Base-by-base conservation (phyloP, 2,329 filamentous ascomycete species). In the Lachnellula subtilissima region DNA sequence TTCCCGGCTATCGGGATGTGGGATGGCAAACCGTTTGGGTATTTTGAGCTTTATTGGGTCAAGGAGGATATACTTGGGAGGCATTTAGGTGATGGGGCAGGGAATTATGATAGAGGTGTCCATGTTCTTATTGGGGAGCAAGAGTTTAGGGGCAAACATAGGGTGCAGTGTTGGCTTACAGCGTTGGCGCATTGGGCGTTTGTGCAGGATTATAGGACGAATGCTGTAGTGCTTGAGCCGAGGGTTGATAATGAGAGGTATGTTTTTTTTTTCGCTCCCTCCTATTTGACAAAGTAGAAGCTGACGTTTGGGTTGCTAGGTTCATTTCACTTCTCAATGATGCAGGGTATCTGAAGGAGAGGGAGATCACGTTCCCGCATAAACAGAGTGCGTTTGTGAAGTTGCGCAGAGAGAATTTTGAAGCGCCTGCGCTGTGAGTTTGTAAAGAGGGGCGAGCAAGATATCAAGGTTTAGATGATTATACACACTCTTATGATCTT, bases 1-100 rank as follows among this genome's bases (percentile, higher is more conserved):
- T 96, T 97, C 71, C 94, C 94, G 0, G 91, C 87, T 0, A 93
- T 97, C 58, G 94, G 89, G 0, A 86, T 91, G 69, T 99, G 93
- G 89, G 91, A 97, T 65, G 92, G 91, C 11, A 87, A 93, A 58
- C 93, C 93, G 0, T 99, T 97, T 74, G 94, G 91, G 0, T 99
- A 95, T 70, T 97, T 99, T 69, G 94, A 99, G 75, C 81, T 99
- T 36, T 99, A 99, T 74, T 99, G 94, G 93, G 91, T 94, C 3
- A 96, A 96, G 67, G 94, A 99, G 70, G 94, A 97, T 67, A 75
- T 78, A 0, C 71, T 99, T 0, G 91, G 89, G 0, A 81, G 79
- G 48, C 79, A 90, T 61, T 72, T 95, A n/a, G 79, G 85, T 70
- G 79, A 79, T 22, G 79, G 82, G 3, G 83, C 85, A 0, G 83